A percentile compares a stretch with the other conserved stretches of the same genome.
Conservation (phyloP, 306 rosid species). For the Urtica urens region DNA sequence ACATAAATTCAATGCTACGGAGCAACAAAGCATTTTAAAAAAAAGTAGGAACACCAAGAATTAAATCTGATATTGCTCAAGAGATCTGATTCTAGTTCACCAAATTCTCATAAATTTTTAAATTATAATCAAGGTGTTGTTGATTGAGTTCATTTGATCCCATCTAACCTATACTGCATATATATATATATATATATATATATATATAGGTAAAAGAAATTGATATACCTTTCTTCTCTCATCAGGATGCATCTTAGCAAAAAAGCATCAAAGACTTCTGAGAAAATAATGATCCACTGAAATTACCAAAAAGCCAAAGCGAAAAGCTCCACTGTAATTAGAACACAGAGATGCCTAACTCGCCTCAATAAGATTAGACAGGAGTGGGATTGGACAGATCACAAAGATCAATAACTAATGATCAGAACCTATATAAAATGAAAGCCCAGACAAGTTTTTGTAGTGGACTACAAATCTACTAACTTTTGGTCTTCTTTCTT, state of each 20-base stretch:
- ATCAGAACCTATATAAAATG: slow-evolving; percentile 5
- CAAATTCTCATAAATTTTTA: too few species aligned
- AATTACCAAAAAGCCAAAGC: slow-evolving; percentile 22
- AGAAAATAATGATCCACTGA: slow-evolving; percentile 25
- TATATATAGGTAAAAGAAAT: too few species aligned
- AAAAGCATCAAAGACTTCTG: slow-evolving; percentile 32
- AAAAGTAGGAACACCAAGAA: slow-evolving; percentile 6
- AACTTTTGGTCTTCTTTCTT: too few species aligned
- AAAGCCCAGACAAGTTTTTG: slow-evolving; percentile 17
- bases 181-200: background rate
- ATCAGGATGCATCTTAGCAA: slow-evolving; percentile 65
- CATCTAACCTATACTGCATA: too few species aligned
- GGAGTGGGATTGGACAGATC: slow-evolving; percentile 14
- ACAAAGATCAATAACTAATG: slow-evolving; percentile 2
- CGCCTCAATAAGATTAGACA: slow-evolving; percentile 19
- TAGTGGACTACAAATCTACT: too few species aligned
- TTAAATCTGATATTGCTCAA: background rate
- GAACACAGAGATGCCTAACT: slow-evolving; percentile 23
- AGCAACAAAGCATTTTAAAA: slow-evolving; percentile 11
- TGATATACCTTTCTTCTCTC: slow-evolving; percentile 81
- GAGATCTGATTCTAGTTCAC: background rate
- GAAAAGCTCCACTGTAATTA: slow-evolving; percentile 17
- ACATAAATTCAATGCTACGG: slow-evolving; percentile 13
- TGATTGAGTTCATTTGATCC: too few species aligned
- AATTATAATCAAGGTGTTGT: too few species aligned